A percentile compares a stretch with the other conserved stretches of the same genome.
Evolutionary conservation across 441 rosid species (phyloP).

Genomic region (Populus hybrid): DNA sequence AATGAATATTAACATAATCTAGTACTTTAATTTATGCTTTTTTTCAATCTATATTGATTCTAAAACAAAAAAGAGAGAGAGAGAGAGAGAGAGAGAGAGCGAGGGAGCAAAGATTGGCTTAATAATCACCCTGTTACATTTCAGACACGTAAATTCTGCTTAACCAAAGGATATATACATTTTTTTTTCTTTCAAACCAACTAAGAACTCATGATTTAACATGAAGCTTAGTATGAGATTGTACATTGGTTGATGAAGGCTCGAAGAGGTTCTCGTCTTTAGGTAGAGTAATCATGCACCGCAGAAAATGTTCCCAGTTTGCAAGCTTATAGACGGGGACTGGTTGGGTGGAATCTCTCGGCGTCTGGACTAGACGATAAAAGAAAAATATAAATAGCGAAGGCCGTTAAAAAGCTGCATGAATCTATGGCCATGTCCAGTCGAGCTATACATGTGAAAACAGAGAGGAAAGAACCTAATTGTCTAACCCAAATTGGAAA

Average conservation of each 20-base stretch:
- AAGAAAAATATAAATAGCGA: too few species aligned
- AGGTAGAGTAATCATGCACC: too few species aligned
- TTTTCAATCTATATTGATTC: neutral
- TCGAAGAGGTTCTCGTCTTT: too few species aligned
- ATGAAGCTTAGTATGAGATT: neutral
- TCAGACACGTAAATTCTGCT: neutral
- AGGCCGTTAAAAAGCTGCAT: neutral
- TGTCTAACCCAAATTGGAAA: slow-evolving; percentile 30
- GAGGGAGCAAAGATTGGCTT: too few species aligned
- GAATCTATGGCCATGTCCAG: neutral
- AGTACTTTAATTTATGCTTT: neutral
- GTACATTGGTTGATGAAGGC: neutral
- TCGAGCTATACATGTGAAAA: slow-evolving; percentile 13
- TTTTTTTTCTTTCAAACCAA: neutral
- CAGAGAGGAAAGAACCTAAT: slow-evolving; percentile 16
- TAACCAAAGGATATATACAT: too few species aligned
- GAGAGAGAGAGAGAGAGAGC: too few species aligned
- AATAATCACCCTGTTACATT: neutral
- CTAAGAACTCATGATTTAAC: neutral
- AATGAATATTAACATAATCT: neutral
- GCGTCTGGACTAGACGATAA: neutral
- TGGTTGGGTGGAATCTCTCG: neutral
- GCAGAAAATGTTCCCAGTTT: neutral
- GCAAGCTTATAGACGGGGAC: neutral
- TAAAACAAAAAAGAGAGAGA: too few species aligned